Evolutionary conservation across 768 basidiomycete genomes (phyloP).

Genomic region (Leccinum olivaceopallidum): DNA sequence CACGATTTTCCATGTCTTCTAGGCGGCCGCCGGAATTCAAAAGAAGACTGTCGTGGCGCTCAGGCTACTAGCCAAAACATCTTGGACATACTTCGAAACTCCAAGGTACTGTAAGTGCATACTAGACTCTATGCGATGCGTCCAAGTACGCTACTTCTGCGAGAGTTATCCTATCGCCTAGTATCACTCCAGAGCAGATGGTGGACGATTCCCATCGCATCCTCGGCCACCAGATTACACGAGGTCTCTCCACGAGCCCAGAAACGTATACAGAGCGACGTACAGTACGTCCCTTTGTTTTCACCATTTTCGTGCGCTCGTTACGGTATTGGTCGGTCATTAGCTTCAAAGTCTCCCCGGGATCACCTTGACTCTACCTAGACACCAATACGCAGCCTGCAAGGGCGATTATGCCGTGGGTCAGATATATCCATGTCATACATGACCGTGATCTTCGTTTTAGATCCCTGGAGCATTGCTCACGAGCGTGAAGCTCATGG

Average conservation of each 20-base stretch:
- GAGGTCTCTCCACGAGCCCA: neutral
- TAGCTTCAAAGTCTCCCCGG: neutral
- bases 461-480: neutral
- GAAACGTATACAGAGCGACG: neutral
- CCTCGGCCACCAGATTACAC: neutral
- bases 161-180: neutral
- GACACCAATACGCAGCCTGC: neutral
- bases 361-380: neutral
- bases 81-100: neutral
- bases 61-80: neutral
- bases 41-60: neutral
- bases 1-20: neutral
- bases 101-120: neutral
- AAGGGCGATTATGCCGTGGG: neutral
- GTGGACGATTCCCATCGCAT: neutral
- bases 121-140: neutral
- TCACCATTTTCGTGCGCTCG: neutral
- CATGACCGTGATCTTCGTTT: too few relatives aligned
- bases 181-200: neutral
- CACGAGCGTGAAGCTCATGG: neutral
- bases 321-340: neutral
- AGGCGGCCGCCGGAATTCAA: neutral
- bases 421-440: neutral
- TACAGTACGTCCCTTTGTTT: too few relatives aligned
- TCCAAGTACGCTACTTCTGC: neutral